A percentile compares a stretch with the other conserved stretches of the same genome.
Evolutionary conservation across 2,329 filamentous ascomycete species (phyloP).

Genomic region (Sphaerulina populicola): DNA sequence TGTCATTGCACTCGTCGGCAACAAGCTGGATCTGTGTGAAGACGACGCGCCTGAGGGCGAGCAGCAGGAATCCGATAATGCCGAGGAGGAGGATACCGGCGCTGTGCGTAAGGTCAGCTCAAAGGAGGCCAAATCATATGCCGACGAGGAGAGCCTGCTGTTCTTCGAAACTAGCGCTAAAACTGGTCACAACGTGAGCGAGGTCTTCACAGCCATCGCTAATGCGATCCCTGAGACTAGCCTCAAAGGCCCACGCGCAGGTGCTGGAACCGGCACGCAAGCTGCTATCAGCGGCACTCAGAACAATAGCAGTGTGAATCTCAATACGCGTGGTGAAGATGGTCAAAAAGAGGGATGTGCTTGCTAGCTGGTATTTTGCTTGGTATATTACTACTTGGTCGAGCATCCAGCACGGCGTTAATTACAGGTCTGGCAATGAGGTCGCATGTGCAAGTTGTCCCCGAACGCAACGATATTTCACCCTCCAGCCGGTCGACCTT

Average conservation of each 20-base stretch:
- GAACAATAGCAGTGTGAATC: slow-evolving; percentile 66
- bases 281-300: slow-evolving; percentile 44
- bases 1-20: slow-evolving; percentile 92
- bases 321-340: slow-evolving; percentile 60
- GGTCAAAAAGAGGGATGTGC: slow-evolving; percentile 86
- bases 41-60: slow-evolving; percentile 38
- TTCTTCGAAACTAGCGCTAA: slow-evolving; percentile 99
- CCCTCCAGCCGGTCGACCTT: no score
- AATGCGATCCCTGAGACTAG: slow-evolving; percentile 97
- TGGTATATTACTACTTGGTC: not conserved
- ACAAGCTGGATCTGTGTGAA: slow-evolving; percentile 80
- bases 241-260: slow-evolving; percentile 78
- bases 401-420: slow-evolving; percentile 6
- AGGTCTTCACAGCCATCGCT: slow-evolving; percentile 96
- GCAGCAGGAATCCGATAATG: slow-evolving; percentile 41
- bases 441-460: no score
- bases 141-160: slow-evolving; percentile 83
- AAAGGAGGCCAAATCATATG: slow-evolving; percentile 86
- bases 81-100: slow-evolving; percentile 37
- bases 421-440: not conserved
- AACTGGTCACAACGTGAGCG: slow-evolving; percentile 85
- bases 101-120: slow-evolving; percentile 82
- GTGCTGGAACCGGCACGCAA: slow-evolving; percentile 47
- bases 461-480: not conserved
- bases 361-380: slow-evolving; percentile 48